Percentiles rank a stretch among this genome's conserved stretches.
Evolutionary conservation across 208 protist species (phyloP).

Genomic region (Wallacemonas sp.): DNA sequence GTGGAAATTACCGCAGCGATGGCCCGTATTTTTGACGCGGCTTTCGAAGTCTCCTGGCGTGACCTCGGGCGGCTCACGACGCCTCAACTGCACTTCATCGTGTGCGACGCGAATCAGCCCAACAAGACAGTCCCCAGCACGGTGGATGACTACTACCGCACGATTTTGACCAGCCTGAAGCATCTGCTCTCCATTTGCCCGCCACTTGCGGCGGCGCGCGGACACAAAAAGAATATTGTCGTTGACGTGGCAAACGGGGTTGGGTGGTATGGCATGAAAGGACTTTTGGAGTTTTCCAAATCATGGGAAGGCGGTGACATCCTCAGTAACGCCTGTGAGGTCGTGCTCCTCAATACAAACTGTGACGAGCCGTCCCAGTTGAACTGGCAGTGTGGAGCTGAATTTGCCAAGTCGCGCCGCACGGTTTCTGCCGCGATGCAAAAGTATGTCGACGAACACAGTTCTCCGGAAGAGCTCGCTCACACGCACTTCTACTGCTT

Average conservation of each 20-base stretch:
- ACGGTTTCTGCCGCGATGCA: conserved; percentile 44
- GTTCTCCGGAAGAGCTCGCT: conserved; percentile 5
- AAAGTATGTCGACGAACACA: conserved; percentile 21
- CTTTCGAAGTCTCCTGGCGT: conserved; percentile 19
- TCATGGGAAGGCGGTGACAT: conserved; percentile 7
- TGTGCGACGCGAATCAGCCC: conserved; percentile 27
- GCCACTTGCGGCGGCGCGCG: neutral
- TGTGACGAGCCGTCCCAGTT: conserved; percentile 34
- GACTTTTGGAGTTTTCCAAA: conserved; percentile 44
- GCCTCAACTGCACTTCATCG: conserved; percentile 77
- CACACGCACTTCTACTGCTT: conserved; percentile 80
- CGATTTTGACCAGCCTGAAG: neutral
- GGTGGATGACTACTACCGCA: conserved; percentile 2
- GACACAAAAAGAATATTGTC: conserved; percentile 35
- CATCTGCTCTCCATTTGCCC: conserved; percentile 8
- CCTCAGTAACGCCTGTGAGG: conserved; percentile 38
- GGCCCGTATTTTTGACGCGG: conserved; percentile 16
- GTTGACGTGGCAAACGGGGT: conserved; percentile 93
- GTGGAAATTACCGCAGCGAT: conserved; percentile 39
- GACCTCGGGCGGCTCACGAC: conserved; percentile 52
- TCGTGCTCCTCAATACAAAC: conserved; percentile 53
- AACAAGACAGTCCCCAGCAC: conserved; percentile 14
- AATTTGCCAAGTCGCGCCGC: conserved; percentile 79
- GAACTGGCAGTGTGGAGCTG: conserved; percentile 90
- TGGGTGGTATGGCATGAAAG: conserved; percentile 51